A percentile compares a stretch with the other conserved stretches of the same genome.
phyloP scores from a whole-genome alignment of 495 filamentous ascomycete species.

The Trichocladium antarcticum region DNA sequence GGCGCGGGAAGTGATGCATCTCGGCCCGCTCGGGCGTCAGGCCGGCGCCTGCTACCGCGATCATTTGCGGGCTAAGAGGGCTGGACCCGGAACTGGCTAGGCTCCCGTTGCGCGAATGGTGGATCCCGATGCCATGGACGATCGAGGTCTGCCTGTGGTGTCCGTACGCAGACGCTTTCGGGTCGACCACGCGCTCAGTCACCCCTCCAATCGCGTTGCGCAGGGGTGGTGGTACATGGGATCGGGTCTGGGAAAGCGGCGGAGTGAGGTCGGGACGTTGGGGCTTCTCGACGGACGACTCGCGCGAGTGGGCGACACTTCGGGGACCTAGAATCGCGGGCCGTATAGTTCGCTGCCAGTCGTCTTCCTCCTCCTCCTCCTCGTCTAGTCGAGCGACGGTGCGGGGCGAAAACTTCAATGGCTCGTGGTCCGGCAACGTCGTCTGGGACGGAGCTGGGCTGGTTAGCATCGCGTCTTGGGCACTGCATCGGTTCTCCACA shows the following conservation, averaged over 20 bases:
- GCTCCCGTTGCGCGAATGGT: slow-evolving; percentile 82
- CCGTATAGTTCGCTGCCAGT: slow-evolving; percentile 38
- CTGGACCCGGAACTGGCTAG: slow-evolving; percentile 51
- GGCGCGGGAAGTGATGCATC: slow-evolving; percentile 31
- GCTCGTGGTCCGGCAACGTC: slow-evolving; percentile 42
- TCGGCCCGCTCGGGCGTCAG: slow-evolving; percentile 36
- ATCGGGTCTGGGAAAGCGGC: slow-evolving; percentile 21
- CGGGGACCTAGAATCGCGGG: slow-evolving; percentile 26
- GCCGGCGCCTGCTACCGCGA: slow-evolving; percentile 52
- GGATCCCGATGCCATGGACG: slow-evolving; percentile 80
- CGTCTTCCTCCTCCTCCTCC: slow-evolving; percentile 32
- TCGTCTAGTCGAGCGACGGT: slow-evolving; percentile 34
- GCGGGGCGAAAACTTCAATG: slow-evolving; percentile 36
- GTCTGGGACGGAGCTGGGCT: slow-evolving; percentile 41
- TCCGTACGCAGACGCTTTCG: slow-evolving; percentile 52
- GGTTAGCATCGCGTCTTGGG: slow-evolving; percentile 15
- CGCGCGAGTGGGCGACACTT: slow-evolving; percentile 38
- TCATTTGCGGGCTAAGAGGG: slow-evolving; percentile 74
- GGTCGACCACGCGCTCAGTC: slow-evolving; percentile 51
- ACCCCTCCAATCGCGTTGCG: slow-evolving; percentile 40
- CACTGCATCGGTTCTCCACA: neutral
- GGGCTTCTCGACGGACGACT: slow-evolving; percentile 40
- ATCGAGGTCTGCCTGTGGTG: slow-evolving; percentile 93
- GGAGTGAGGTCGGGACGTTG: slow-evolving; percentile 42
- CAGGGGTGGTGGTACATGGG: slow-evolving; percentile 28